Percentiles rank a stretch among this genome's conserved stretches.
phyloP scores from a whole-genome alignment of 345 rosid species.

The Lumnitzera littorea region DNA sequence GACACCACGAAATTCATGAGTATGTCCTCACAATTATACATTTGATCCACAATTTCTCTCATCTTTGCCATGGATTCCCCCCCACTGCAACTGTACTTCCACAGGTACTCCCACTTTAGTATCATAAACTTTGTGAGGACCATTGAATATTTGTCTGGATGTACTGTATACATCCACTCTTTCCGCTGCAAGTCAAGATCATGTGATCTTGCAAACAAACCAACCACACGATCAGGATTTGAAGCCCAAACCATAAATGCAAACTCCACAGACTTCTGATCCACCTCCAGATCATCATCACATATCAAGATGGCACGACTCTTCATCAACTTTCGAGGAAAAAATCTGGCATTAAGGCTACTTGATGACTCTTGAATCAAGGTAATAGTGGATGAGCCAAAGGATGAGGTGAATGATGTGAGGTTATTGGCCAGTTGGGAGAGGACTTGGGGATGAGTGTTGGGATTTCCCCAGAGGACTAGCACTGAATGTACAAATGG shows the following conservation, averaged over 20 bases:
- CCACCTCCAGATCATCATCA: conserved; percentile 22
- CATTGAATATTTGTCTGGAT: conserved; percentile 15
- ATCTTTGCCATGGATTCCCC: conserved; percentile 2
- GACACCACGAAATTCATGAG: conserved; percentile 22
- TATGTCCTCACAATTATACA: conserved; percentile 18
- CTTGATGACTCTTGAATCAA: conserved; percentile 13
- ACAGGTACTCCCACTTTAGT: conserved; percentile 13
- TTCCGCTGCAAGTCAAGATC: conserved; percentile 13
- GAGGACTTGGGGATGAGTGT: conserved; percentile 10
- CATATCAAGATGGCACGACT: conserved; percentile 15
- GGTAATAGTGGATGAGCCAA: conserved; percentile 10
- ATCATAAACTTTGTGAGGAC: conserved; percentile 22
- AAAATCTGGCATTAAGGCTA: conserved; percentile 19
- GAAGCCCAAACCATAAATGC: conserved; percentile 15
- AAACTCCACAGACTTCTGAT: conserved; percentile 14
- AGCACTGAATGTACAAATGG: conserved; percentile 11
- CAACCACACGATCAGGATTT: conserved; percentile 12
- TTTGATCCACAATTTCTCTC: conserved; percentile 16
- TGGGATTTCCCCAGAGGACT: conserved; percentile 18
- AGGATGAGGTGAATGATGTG: conserved; percentile 5
- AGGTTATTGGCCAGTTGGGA: conserved; percentile 14
- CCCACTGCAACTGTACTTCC: conserved; percentile 13
- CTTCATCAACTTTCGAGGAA: conserved; percentile 13
- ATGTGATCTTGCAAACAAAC: conserved; percentile 19
- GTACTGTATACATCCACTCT: conserved; percentile 24